Base-by-base conservation (phyloP, 352 stramenopile genomes). In the Phytophthora pistaciae region DNA sequence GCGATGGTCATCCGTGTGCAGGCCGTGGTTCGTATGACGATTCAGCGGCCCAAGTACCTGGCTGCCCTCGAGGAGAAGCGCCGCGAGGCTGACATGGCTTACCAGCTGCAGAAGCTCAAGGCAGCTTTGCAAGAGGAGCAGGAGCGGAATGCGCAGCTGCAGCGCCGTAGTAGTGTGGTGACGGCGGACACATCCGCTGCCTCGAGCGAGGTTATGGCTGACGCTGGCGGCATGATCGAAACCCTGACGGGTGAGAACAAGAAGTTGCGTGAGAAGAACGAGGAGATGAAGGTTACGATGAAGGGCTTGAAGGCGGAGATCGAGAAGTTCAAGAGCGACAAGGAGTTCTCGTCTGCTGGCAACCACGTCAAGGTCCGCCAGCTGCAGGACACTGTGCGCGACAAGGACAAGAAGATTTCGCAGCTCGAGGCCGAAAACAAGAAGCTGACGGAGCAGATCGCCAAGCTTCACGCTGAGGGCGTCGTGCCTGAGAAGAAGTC, bases 71-170 rank as follows among this genome's bases (percentile, higher is more conserved):
- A 94, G 33, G 88, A 96, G 44, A 86, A 95, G 72, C 91, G 92
- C 68, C 72, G 91, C 57, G 85, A 96, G 67, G 88, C 88, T 42
- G 87, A 96, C 66, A 96, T 96, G 90, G 77, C 83, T 48, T 96
- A 91, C 70, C 90, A 96, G 63, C 72, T 96, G 14, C 65, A 94
- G 23, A 87, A 88, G 59, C 75, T 96, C 2, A 91, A 96, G 69
- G 77, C 90, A 16, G 87, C 88, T 25, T 72, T 96, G 18, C 83
- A 90, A 23, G 87, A 95, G 70, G 90, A 96, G 59, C 85, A 96
- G 55, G 66, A 83, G 40, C 85, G 90, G 20, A 96, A 92, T 73
- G 90, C 86, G 14, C 67, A 85, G 60, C 72, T 95, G 18, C 74
- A 93, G 55, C 84, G 85, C 3, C 84, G 85, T 11, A 85, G 84